Evolutionary conservation across 2,329 filamentous ascomycete species (phyloP).

Genomic region (Periconia macrospinosa): DNA sequence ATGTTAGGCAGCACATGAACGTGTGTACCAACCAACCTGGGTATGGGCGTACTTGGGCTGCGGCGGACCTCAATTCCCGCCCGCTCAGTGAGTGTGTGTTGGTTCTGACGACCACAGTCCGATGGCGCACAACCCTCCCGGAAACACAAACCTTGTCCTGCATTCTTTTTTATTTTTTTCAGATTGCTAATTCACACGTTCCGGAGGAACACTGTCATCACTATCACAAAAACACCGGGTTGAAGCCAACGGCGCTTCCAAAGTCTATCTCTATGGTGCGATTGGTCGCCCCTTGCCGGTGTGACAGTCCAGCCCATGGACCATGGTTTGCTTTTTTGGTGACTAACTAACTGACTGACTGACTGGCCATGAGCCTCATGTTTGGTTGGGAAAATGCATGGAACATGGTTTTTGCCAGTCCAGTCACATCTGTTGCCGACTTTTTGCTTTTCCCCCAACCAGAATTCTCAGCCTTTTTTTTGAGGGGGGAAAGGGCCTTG

Average conservation of each 20-base stretch:
- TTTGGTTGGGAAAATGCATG: no score
- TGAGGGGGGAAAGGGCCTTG: no score
- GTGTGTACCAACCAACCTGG: background rate
- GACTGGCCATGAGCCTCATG: no score
- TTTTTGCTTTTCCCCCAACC: no score
- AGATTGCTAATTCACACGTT: background rate
- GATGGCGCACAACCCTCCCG: background rate
- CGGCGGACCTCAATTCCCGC: background rate
- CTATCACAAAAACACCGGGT: background rate
- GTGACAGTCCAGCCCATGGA: no score
- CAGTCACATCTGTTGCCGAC: no score
- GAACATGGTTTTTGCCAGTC: no score
- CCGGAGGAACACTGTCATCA: background rate
- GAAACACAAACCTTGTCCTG: background rate
- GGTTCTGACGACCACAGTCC: background rate
- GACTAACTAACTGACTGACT: no score
- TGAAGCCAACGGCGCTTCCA: background rate
- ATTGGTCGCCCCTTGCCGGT: background rate
- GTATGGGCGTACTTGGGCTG: background rate
- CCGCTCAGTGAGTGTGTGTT: background rate
- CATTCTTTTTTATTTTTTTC: background rate
- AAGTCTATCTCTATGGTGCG: background rate
- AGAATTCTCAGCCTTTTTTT: background rate
- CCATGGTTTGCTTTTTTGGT: background rate
- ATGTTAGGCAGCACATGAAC: background rate